phyloP scores from a whole-genome alignment of 2,329 filamentous ascomycete genomes.

The Trichoderma sp. region DNA sequence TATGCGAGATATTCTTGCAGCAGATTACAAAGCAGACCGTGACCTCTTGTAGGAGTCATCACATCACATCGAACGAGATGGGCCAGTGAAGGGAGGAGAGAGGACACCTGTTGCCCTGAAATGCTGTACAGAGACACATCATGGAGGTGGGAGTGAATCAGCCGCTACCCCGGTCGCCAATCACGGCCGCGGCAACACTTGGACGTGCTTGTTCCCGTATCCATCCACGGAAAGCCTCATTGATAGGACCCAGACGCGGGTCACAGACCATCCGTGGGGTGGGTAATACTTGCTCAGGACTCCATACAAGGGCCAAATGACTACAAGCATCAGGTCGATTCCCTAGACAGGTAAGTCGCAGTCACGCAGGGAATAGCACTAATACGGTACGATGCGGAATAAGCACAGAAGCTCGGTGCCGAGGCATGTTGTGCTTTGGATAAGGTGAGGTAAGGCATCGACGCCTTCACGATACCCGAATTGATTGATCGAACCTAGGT shows the following conservation, averaged over 20 bases:
- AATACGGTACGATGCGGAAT: neutral
- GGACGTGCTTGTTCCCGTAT: neutral
- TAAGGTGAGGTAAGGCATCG: neutral
- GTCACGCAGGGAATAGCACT: neutral
- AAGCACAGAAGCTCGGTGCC: neutral
- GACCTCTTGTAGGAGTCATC: neutral
- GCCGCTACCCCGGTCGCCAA: conserved; percentile 1
- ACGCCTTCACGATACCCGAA: neutral
- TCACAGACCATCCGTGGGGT: neutral
- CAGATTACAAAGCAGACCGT: neutral
- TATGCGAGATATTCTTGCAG: neutral
- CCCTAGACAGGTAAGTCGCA: neutral
- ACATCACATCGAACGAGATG: neutral
- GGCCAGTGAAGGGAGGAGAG: neutral
- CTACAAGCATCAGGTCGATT: neutral
- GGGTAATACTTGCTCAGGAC: neutral
- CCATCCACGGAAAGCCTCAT: neutral
- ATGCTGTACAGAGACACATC: neutral
- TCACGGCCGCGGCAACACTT: neutral
- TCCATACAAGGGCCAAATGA: neutral
- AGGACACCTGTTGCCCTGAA: neutral
- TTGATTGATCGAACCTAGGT: neutral
- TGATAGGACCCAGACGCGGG: neutral
- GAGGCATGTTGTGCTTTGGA: neutral
- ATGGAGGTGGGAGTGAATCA: neutral